phyloP scores from a whole-genome alignment of 2,329 filamentous ascomycete genomes.

The Hawksworthiomyces lignivorus region DNA sequence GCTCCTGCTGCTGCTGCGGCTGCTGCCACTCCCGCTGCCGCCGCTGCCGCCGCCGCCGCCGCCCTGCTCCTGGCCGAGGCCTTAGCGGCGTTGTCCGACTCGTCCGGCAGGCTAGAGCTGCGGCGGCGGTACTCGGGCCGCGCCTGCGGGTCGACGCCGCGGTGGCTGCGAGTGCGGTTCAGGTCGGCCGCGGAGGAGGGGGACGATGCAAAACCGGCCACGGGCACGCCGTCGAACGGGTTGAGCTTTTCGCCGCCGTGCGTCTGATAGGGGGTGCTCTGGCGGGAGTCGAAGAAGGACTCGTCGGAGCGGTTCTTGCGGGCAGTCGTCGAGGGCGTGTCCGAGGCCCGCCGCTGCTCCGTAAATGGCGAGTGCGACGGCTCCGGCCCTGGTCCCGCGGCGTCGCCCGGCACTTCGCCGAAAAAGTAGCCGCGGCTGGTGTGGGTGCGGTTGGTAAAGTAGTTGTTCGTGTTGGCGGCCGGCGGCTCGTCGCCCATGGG shows the following conservation, averaged over 20 bases:
- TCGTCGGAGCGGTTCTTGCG: constrained; percentile 8
- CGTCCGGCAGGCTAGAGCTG: constrained; percentile 25
- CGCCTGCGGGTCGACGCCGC: constrained; percentile 22
- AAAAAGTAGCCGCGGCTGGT: not conserved
- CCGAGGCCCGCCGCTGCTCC: constrained; percentile 26
- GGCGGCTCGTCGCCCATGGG: constrained; percentile 46
- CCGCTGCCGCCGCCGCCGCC: not conserved
- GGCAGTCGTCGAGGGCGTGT: too few relatives aligned
- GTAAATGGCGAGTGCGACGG: constrained; percentile 11
- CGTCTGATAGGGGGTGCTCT: constrained; percentile 49
- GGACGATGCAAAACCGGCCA: too few relatives aligned
- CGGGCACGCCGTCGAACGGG: constrained; percentile 38
- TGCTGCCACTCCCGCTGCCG: not conserved
- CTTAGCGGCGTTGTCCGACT: constrained; percentile 20
- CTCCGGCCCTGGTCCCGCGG: constrained; percentile 11
- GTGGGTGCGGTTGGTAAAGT: constrained; percentile 31
- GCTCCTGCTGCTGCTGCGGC: too few relatives aligned
- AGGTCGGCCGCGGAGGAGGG: constrained; percentile 27
- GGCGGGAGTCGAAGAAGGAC: constrained; percentile 37
- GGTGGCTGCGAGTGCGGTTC: constrained; percentile 39
- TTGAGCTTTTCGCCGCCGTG: constrained; percentile 53
- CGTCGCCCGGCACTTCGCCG: not conserved
- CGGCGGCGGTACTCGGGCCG: constrained; percentile 20
- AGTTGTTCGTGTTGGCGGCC: constrained; percentile 40
- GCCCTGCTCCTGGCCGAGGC: constrained; percentile 1